Evolutionary conservation across 2,329 filamentous ascomycete species (phyloP), one percentile per base, ranked within the genome.

Genomic region (Fusarium buxicola): DNA sequence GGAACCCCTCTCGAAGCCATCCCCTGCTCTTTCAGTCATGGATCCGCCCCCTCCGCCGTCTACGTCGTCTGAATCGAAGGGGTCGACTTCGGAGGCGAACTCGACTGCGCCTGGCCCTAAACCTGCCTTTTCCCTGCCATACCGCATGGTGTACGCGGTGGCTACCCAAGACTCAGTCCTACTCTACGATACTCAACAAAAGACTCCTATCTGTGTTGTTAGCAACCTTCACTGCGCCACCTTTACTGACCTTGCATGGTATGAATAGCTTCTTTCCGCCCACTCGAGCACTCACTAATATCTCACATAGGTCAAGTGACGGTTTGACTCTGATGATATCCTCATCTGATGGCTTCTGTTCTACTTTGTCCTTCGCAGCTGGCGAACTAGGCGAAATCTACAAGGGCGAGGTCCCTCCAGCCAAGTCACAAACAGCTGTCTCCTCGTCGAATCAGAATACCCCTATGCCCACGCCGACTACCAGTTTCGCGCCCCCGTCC

Each of bases 291-390:
- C 48, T 70, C 77, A 68, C 80, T 70, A 55, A 41, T n/a, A 63
- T 73, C 55, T 31, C 8, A 24, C 32, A 25, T 48, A 82, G 81
- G 81, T 81, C 82, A 39, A 82, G 75, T 48, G 82, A 85, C 55
- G 83, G 83, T 30, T 69, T 77, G 27, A 82, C 81, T 2, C 81
- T 99, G 18, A 83, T 99, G 45, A 96, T 99, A 80, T 95, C 93
- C n/a, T 99, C 95, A 0, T 97, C 95, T 0, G 95, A 99, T 75
- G 95, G 95, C 0, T 99, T 98, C 80, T 99, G 95, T 75, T 99
- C 95, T 0, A 90, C 92, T 0, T 81, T 99, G 7, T 91, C 93
- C 0, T 99, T 99, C 73, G 78, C 86, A 2, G 81, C 90, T 3
- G 92, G 92, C 8, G 95, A 99, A 75, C 81, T 99, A 1, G 95